These are phyloP conservation scores for Immersiporthe knoxdaviesiana DNA, from an alignment of 2,329 filamentous ascomycete genomes.

Conservation along the genomic window DNA sequence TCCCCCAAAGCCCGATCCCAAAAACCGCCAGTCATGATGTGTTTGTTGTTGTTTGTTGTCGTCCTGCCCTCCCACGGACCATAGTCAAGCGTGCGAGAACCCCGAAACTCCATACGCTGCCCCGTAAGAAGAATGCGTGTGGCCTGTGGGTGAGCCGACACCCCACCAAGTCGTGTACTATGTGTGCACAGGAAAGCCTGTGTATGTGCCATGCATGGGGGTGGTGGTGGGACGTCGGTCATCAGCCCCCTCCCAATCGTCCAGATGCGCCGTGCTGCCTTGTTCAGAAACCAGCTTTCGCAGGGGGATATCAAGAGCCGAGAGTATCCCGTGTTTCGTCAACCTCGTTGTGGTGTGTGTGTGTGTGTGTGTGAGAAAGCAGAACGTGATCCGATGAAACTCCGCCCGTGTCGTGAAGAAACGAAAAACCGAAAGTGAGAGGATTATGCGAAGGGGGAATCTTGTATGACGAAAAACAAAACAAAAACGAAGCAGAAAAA, in stretches of 20 bases:
- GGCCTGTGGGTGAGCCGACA: conserved; percentile 18
- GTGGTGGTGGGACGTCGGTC: background rate
- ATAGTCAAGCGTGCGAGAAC: conserved; percentile 25
- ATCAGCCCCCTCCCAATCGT: conserved; percentile 3
- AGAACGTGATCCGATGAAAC: conserved; percentile 21
- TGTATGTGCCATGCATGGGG: background rate
- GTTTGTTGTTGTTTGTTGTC: background rate
- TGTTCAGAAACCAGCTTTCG: conserved; percentile 15
- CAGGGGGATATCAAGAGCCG: conserved; percentile 16
- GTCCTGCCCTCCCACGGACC: conserved; percentile 22
- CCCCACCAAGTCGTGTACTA: conserved; percentile 5
- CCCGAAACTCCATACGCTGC: conserved; percentile 27
- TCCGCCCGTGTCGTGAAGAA: conserved; percentile 25
- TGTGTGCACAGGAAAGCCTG: conserved; percentile 12
- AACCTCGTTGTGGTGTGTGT: conserved; percentile 18
- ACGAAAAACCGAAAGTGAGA: background rate
- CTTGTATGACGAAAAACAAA: conserved; percentile 15
- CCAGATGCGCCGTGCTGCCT: conserved; percentile 27
- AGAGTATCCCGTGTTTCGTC: conserved; percentile 23
- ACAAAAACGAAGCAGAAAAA: background rate
- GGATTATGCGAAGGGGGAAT: conserved; percentile 24
- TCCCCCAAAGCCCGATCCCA: background rate
- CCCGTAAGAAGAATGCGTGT: conserved; percentile 29
- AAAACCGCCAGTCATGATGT: background rate
- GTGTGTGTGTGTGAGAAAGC: no score